A percentile compares a stretch with the other conserved stretches of the same genome.
Evolutionary conservation across 2,329 filamentous ascomycete species (phyloP).

Genomic region (Fusarium liriodendri): DNA sequence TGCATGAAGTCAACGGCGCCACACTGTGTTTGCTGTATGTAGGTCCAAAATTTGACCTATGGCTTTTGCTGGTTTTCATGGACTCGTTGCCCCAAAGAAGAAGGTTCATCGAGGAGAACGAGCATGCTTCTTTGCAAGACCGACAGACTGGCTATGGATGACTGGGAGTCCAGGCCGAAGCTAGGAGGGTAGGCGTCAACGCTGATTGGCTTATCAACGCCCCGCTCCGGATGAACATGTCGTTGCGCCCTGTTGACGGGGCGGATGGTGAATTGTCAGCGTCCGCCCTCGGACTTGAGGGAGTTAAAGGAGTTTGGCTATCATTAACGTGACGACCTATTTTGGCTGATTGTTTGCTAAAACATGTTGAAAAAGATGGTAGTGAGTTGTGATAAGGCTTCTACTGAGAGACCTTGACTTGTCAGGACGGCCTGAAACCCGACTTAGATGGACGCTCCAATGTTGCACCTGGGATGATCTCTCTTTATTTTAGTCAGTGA

Average conservation of each 20-base stretch:
- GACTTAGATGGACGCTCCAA: not conserved
- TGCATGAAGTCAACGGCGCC: not conserved
- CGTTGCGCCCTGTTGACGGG: constrained; percentile 14
- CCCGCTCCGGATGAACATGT: not conserved
- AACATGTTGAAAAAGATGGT: not conserved
- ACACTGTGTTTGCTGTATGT: not conserved
- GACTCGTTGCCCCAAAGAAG: not conserved
- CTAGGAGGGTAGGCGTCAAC: not conserved
- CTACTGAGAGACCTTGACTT: not conserved
- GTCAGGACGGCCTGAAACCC: not conserved
- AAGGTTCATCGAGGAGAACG: not conserved
- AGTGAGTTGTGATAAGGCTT: not conserved
- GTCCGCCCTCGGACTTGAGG: not conserved
- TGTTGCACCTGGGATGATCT: not conserved
- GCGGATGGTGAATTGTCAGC: not conserved
- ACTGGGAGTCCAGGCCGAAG: not conserved
- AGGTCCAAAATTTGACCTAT: not conserved
- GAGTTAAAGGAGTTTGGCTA: not conserved
- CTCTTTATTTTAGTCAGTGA: not conserved
- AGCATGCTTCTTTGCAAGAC: not conserved
- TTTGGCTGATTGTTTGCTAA: not conserved
- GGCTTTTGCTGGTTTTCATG: not conserved
- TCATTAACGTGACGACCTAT: not conserved
- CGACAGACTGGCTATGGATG: not conserved
- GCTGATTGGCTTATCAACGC: not conserved